phyloP scores from a whole-genome alignment of 345 rosid species.

The Carallia pectinifolia region DNA sequence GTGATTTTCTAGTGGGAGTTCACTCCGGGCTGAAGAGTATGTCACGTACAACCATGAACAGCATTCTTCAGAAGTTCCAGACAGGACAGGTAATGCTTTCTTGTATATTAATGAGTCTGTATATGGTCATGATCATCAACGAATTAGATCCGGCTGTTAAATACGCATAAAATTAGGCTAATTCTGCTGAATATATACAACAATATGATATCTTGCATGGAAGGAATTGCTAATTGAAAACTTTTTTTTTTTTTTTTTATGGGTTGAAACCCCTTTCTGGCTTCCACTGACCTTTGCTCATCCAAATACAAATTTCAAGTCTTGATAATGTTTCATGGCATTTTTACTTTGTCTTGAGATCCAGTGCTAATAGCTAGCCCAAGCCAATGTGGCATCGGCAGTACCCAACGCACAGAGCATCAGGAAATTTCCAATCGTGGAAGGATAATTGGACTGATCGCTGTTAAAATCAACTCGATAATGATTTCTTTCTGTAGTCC shows the following conservation, averaged over 20 bases:
- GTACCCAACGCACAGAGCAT: too few species aligned
- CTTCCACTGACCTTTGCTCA: too few species aligned
- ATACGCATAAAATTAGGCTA: constrained; percentile 4
- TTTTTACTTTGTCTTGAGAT: background rate
- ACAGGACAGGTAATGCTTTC: constrained; percentile 65
- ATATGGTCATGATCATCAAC: background rate
- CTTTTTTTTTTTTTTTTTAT: too few species aligned
- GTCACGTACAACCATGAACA: constrained; percentile 65
- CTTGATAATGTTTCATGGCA: background rate
- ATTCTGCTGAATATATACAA: background rate
- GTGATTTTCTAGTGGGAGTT: constrained; percentile 85
- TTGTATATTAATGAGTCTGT: background rate
- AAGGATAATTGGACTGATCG: too few species aligned
- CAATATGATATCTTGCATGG: background rate
- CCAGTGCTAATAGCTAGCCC: background rate
- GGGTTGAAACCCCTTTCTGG: too few species aligned
- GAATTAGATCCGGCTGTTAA: background rate
- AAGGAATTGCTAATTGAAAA: background rate
- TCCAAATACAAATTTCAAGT: background rate
- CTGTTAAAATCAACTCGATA: too few species aligned
- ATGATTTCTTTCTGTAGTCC: too few species aligned
- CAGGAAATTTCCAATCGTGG: too few species aligned
- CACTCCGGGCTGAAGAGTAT: constrained; percentile 75
- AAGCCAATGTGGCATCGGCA: too few species aligned
- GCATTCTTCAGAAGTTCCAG: constrained; percentile 65